Evolutionary conservation across 768 basidiomycete species (phyloP), one percentile per base, ranked within the genome.

Genomic region (Symmetrospora coprosmae): DNA sequence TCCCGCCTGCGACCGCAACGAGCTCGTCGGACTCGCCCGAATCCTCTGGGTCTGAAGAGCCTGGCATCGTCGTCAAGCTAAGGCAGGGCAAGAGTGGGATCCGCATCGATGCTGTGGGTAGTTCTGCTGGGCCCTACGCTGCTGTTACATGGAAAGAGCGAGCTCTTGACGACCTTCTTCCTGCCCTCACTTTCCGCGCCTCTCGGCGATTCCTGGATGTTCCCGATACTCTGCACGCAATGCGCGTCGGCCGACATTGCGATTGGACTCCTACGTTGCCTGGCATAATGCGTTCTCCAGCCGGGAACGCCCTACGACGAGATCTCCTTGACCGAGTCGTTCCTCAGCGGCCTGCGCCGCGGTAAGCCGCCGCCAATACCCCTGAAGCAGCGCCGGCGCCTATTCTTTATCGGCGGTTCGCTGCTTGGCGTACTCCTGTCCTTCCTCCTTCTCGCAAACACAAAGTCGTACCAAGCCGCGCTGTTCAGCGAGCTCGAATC

Each of bases 241-340:
- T n/a, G n/a, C n/a, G n/a, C n/a, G n/a, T n/a, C n/a, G n/a, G n/a
- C n/a, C n/a, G n/a, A n/a, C n/a, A n/a, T n/a, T n/a, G n/a, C n/a
- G n/a, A n/a, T n/a, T n/a, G n/a, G n/a, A n/a, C n/a, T n/a, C n/a
- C n/a, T n/a, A n/a, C n/a, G n/a, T n/a, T n/a, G n/a, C n/a, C n/a
- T n/a, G n/a, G n/a, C n/a, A n/a, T n/a, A n/a, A n/a, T n/a, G n/a
- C n/a, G n/a, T n/a, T 7, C 23, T 11, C 17, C 17, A 58, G 55
- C 55, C 55, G n/a, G 55, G 55, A 4, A 58, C 55, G 21, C 55
- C 55, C 7, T 58, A 46, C 35, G 41, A 58, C 27, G 55, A 58
- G 41, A 58, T 58, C 28, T 58, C 55, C 19, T 35, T 58, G 2
- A 58, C 55, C 11, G 55, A 58, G 16, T 31, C 55, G 3, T 58